A percentile compares a stretch with the other conserved stretches of the same genome.
These are phyloP conservation scores for Penicillium crystallinum DNA, from an alignment of 495 filamentous ascomycete genomes.

Conservation along the genomic window DNA sequence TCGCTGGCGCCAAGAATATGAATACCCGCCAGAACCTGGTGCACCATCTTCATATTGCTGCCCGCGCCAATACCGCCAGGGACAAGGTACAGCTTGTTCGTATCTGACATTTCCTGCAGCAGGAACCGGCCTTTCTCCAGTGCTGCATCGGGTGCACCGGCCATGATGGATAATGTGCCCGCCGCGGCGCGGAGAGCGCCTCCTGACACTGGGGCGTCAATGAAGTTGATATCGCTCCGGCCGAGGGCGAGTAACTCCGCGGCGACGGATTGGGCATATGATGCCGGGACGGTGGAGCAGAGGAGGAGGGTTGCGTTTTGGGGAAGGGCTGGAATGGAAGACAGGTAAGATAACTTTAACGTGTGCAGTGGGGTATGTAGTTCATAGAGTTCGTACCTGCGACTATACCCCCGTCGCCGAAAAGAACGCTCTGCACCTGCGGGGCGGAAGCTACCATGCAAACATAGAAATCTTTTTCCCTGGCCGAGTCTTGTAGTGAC, in stretches of 20 bases:
- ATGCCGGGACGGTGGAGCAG: slow-evolving; percentile 69
- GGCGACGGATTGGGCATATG: slow-evolving; percentile 57
- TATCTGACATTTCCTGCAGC: slow-evolving; percentile 55
- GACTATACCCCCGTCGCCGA: slow-evolving; percentile 58
- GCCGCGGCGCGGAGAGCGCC: slow-evolving; percentile 68
- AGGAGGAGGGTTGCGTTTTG: slow-evolving; percentile 59
- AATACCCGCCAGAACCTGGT: slow-evolving; percentile 74
- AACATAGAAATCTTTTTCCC: slow-evolving; percentile 56
- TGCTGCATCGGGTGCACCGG: slow-evolving; percentile 54
- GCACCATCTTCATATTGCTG: slow-evolving; percentile 86
- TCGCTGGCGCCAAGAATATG: slow-evolving; percentile 71
- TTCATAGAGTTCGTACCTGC: slow-evolving; percentile 13
- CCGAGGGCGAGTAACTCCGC: slow-evolving; percentile 47
- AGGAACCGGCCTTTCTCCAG: slow-evolving; percentile 55
- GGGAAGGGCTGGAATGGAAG: slow-evolving; percentile 37
- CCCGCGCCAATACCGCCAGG: slow-evolving; percentile 68
- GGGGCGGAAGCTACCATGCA: slow-evolving; percentile 76
- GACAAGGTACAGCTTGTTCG: slow-evolving; percentile 66
- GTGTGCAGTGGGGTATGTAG: not conserved
- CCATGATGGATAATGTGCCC: slow-evolving; percentile 78
- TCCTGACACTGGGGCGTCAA: slow-evolving; percentile 74
- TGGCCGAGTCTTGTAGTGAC: slow-evolving; percentile 59
- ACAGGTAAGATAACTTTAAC: not conserved
- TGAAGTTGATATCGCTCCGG: slow-evolving; percentile 59
- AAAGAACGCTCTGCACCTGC: slow-evolving; percentile 62